Conservation (phyloP, 371 early-diverging fungal genomes). For the Mucor circinelloides region DNA sequence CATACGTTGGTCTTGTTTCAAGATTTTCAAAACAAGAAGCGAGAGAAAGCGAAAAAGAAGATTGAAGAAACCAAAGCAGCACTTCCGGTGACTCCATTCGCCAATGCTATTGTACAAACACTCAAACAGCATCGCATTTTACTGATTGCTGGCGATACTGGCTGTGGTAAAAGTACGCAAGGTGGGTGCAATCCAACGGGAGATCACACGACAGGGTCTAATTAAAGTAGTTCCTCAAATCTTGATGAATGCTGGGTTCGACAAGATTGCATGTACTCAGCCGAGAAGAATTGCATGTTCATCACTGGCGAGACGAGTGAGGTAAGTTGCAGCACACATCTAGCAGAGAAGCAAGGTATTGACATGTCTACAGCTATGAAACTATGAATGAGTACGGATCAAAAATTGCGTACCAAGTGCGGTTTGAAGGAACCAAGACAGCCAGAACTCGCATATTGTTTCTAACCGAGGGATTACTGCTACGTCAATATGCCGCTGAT, state of each 20-base stretch:
- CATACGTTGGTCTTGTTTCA: conserved; percentile 60
- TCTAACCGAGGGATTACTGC: conserved; percentile 65
- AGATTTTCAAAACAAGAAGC: conserved; percentile 59
- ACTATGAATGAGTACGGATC: conserved; percentile 67
- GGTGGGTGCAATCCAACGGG: conserved; percentile 34
- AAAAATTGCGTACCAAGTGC: conserved; percentile 71
- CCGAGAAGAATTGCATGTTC: conserved; percentile 92
- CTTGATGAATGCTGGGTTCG: conserved; percentile 69
- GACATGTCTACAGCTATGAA: conserved; percentile 43
- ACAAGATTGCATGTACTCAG: conserved; percentile 89
- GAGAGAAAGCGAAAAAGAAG: conserved; percentile 39
- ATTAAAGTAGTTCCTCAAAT: conserved; percentile 68
- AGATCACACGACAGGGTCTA: neutral
- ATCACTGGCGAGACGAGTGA: conserved; percentile 83
- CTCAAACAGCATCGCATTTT: conserved; percentile 56
- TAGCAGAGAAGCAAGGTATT: neutral
- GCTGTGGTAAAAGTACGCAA: conserved; percentile 84
- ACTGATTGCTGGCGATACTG: conserved; percentile 80
- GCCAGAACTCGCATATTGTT: conserved; percentile 63
- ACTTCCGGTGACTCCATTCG: conserved; percentile 66
- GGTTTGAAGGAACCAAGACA: conserved; percentile 71
- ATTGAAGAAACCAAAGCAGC: conserved; percentile 52
- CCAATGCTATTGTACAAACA: conserved; percentile 61
- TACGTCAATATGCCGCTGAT: conserved; percentile 67
- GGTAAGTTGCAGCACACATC: conserved; percentile 19